Evolutionary conservation across 2,329 filamentous ascomycete genomes (phyloP), one percentile per base, ranked within the genome.

Genomic region (Ophidiomyces ophidiicola): DNA sequence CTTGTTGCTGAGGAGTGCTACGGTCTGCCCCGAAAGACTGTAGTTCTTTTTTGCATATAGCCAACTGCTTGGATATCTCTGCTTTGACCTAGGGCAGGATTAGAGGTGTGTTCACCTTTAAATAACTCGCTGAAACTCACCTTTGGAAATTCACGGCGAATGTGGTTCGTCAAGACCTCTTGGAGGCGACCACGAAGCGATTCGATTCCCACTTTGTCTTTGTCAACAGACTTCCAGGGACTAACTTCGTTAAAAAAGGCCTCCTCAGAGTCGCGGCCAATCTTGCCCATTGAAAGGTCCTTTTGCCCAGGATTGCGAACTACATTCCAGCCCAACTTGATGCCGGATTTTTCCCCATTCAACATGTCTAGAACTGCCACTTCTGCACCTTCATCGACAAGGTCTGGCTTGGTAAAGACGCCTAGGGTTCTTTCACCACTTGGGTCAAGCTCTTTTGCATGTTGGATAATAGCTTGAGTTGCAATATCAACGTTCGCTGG

Each of bases 381-480:
- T 19, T 50, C 50, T 18, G 52, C 54, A n/a, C 48, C 51, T 19
- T 32, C 36, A 17, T 36, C 28, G 4, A 57, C 32, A 7, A 42
- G 41, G 36, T 59, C 55, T 1, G 56, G 55, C 35, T 57, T 58
- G 6, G 56, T 59, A 33, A 59, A 51, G 28, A 59, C 46, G 2
- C 56, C 57, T 4, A 59, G 24, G 4, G 57, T 60, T 2, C 54
- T 49, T 5, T 42, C 28, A 7, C 55, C 51, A 7, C 46, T 31
- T 1, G 42, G 42, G 33, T 60, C 57, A 26, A 50, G 43, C 20
- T 48, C 33, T 19, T 39, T 34, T 3, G 45, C 47, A 15, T 42
- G 26, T 21, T 70, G 61, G 0, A 74, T 57, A 3, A 82, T 68
- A 6, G 65, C 59, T 47, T 82, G 77, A 25, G 74, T 70, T 3